These are phyloP conservation scores for Suhomyces taliae DNA, from an alignment of 1,139 yeast species.

Conservation along the genomic window DNA sequence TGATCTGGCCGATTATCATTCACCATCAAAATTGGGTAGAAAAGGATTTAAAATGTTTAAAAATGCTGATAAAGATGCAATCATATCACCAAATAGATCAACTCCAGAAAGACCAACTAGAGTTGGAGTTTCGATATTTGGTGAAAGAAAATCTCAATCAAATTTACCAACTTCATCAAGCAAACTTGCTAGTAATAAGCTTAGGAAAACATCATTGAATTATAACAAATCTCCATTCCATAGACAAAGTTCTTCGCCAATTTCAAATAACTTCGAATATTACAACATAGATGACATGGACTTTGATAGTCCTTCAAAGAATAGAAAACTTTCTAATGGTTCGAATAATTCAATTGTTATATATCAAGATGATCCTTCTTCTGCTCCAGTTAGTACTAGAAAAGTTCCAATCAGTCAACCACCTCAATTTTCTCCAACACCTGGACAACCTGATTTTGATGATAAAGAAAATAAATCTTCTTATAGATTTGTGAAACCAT, in stretches of 20 bases:
- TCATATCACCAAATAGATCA: slow-evolving; percentile 32
- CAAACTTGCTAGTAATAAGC: slow-evolving; percentile 12
- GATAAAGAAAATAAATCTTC: slow-evolving; percentile 46
- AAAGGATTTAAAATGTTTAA: slow-evolving; percentile 39
- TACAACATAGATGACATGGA: slow-evolving; percentile 33
- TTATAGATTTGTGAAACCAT: slow-evolving; percentile 74
- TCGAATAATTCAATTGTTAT: slow-evolving; percentile 16
- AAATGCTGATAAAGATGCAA: slow-evolving; percentile 33
- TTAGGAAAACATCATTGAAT: slow-evolving; percentile 17
- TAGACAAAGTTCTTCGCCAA: slow-evolving; percentile 18
- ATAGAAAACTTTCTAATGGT: slow-evolving; percentile 29
- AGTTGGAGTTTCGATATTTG: slow-evolving; percentile 18
- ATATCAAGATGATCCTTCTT: slow-evolving; percentile 14
- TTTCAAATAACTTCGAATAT: slow-evolving; percentile 25
- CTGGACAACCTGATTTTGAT: slow-evolving; percentile 18
- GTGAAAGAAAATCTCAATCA: slow-evolving; percentile 12
- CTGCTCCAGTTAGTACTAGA: slow-evolving; percentile 10
- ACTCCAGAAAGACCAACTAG: slow-evolving; percentile 21
- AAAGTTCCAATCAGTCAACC: slow-evolving; percentile 5
- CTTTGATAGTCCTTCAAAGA: slow-evolving; percentile 38
- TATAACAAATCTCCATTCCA: slow-evolving; percentile 22
- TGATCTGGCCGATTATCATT: slow-evolving; percentile 18
- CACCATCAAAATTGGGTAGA: slow-evolving; percentile 34
- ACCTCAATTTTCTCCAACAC: slow-evolving; percentile 5
- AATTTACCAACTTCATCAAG: slow-evolving; percentile 2